Evolutionary conservation across 805 yeast genomes (phyloP), one percentile per base, ranked within the genome.

Genomic region (Candida tammaniensis): DNA sequence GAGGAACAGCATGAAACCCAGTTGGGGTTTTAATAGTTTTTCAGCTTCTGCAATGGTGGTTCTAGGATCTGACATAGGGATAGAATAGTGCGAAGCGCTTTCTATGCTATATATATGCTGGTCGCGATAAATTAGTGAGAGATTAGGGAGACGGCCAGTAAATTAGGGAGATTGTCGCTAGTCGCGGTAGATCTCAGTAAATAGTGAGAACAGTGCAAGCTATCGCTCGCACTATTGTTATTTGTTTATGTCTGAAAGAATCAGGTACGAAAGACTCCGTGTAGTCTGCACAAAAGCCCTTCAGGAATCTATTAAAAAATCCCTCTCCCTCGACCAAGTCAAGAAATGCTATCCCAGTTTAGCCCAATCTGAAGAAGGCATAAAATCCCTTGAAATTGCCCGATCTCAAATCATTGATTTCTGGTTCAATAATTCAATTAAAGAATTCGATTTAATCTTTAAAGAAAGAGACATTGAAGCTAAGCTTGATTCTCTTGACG

Each of bases 1-100:
- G 14, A 83, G 51, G 37, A 65, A 59, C 42, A 77, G 74, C 46
- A 89, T 75, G 41, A 84, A 72, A 4, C 96, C 94, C 19, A 79
- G 68, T 28, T 82, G 74, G 13, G 86, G 82, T 49, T 75, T 75
- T 38, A 55, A 48, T 31, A 67, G 38, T 51, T 65, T 66, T 31
- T 64, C 68, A 7, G 70, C 71, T 44, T 63, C 68, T 35, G 60
- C 59, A 23, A 75, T 61, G 38, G 74, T 59, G 11, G 66, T 53
- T 28, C 59, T 55, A 20, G 77, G 74, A 51, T 72, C 74, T 26
- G 70, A 53, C 70, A 67, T 67, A 5, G 28, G 7, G 21, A n/a
- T n/a, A n/a, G n/a, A n/a, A n/a, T n/a, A n/a, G n/a, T n/a, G n/a
- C n/a, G n/a, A n/a, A n/a, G n/a, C n/a, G n/a, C n/a, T n/a, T n/a